These are phyloP conservation scores for Dipteronia sinensis DNA, from an alignment of 345 rosid species.

Conservation along the genomic window DNA sequence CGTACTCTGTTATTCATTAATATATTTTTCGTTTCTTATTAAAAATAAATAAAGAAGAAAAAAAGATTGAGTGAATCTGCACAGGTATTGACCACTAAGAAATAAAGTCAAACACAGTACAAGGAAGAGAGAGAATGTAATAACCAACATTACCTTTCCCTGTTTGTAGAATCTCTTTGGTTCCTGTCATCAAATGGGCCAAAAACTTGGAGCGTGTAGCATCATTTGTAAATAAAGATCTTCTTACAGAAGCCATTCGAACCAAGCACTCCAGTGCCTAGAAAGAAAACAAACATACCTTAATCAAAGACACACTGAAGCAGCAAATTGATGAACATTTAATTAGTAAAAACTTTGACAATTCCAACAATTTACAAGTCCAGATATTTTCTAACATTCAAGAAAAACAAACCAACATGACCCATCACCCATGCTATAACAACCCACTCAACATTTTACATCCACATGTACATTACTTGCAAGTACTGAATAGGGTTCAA, in stretches of 20 bases:
- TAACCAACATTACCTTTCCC: slow-evolving; percentile 63
- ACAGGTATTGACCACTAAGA: neutral
- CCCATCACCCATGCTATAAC: neutral
- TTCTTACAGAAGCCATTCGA: slow-evolving; percentile 91
- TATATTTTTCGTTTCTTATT: neutral
- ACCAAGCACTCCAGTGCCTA: slow-evolving; percentile 99
- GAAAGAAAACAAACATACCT: slow-evolving; percentile 22
- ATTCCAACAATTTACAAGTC: neutral
- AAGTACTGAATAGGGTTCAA: slow-evolving; percentile 12
- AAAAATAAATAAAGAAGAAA: neutral
- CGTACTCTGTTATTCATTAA: neutral
- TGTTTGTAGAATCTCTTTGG: slow-evolving; percentile 90
- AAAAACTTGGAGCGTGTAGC: slow-evolving; percentile 82
- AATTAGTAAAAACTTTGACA: neutral
- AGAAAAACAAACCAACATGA: neutral
- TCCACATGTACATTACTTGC: neutral
- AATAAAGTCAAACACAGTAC: neutral
- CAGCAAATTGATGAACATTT: neutral
- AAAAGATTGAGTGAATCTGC: neutral
- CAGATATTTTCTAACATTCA: slow-evolving; percentile 4
- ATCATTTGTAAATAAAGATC: slow-evolving; percentile 88
- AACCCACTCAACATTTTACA: slow-evolving; percentile 7
- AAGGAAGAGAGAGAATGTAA: slow-evolving; percentile 5
- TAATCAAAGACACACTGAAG: neutral
- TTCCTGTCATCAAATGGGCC: slow-evolving; percentile 96